Evolutionary conservation across 179 eudicot genomes (phyloP), one percentile per base, ranked within the genome.

Genomic region (Amaranthus tricolor): DNA sequence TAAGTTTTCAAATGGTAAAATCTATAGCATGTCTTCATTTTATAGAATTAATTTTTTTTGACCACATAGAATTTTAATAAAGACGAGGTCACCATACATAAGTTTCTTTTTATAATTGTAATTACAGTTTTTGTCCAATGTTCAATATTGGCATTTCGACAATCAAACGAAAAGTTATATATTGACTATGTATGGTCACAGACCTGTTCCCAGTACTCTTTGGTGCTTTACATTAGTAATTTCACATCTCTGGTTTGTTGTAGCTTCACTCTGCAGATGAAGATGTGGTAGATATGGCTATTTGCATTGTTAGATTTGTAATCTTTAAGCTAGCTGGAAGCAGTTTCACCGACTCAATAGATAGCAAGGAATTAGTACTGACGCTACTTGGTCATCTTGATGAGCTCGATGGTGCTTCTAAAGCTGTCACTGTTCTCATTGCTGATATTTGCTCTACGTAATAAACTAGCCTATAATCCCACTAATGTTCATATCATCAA

Each of bases 381-480:
- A 70, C 81, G 31, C 64, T 92, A 20, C 77, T 92, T 61, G 70
- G 79, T 73, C 86, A 90, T 75, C 78, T 90, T 80, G 92, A 86
- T 81, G 88, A 89, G 63, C 83, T 83, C 15, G 91, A 86, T 85
- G 87, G 88, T 65, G 84, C 89, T 75, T 82, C 91, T 58, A 88
- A 82, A 82, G 94, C 96, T 64, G 85, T 84, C 66, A 85, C 86
- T 43, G 76, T 69, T 52, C 85, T 90, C 56, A 57, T 92, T 74
- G 92, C 94, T 40, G 90, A 92, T 72, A 82, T 81, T 81, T 87
- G 91, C 82, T 87, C 88, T 71, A 72, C 80, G 97, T 89, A 87
- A 73, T 66, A 59, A 56, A 43, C 70, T 40, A 16, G 21, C 57
- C 71, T 75, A 47, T 31, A 9, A 40, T 9, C 13, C 44, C 44